These are phyloP conservation scores for Lasiodiplodia gonubiensis DNA, from an alignment of 2,329 filamentous ascomycete species.

Conservation along the genomic window DNA sequence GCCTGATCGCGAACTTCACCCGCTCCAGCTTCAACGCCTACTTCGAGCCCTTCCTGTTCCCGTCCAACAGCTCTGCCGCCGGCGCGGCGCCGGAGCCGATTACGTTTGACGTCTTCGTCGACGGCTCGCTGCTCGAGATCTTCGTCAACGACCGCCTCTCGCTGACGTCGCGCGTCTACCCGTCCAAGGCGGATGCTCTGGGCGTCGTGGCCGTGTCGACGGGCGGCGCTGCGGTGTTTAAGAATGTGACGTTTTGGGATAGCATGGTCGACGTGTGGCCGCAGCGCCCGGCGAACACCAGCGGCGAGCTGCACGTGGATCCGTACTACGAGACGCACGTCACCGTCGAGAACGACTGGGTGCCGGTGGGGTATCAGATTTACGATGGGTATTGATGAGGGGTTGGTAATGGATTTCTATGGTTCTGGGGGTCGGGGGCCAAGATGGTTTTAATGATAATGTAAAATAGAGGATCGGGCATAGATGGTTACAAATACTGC, in stretches of 20 bases:
- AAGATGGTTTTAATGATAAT: background rate
- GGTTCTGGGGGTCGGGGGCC: too few relatives aligned
- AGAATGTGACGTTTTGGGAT: slow-evolving; percentile 21
- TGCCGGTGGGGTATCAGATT: slow-evolving; percentile 16
- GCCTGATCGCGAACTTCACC: slow-evolving; percentile 49
- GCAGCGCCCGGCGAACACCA: slow-evolving; percentile 21
- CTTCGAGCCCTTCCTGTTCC: slow-evolving; percentile 50
- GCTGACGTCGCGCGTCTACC: slow-evolving; percentile 54
- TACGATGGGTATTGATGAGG: slow-evolving; percentile 18
- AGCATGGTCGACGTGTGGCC: slow-evolving; percentile 25
- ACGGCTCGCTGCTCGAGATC: slow-evolving; percentile 55
- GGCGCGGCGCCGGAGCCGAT: slow-evolving; percentile 46
- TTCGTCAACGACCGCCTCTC: slow-evolving; percentile 53
- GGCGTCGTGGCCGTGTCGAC: background rate
- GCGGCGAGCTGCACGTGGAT: slow-evolving; percentile 19
- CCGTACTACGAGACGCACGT: slow-evolving; percentile 27
- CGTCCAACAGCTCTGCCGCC: slow-evolving; percentile 34
- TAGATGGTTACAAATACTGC: too few relatives aligned
- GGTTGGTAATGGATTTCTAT: background rate
- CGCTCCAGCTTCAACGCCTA: slow-evolving; percentile 54
- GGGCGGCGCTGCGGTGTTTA: background rate
- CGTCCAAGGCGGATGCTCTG: slow-evolving; percentile 45
- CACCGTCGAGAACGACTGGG: slow-evolving; percentile 19
- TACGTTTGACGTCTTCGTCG: slow-evolving; percentile 53
- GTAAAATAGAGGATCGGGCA: too few relatives aligned